These are phyloP conservation scores for Pholiota microspora DNA, from an alignment of 768 basidiomycete species.

Conservation along the genomic window DNA sequence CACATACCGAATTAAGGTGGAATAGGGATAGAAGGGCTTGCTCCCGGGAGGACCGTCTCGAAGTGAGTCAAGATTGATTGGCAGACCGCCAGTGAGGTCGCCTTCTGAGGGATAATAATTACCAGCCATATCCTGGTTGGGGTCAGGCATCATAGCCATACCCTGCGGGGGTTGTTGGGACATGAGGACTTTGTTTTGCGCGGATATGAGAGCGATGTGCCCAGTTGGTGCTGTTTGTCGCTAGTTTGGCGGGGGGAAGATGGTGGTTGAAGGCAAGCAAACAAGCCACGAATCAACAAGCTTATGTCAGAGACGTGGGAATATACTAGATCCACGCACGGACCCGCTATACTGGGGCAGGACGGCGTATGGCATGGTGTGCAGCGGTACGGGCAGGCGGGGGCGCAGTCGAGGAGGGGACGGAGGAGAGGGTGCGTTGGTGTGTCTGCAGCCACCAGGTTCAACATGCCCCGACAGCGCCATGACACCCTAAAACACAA, in stretches of 20 bases:
- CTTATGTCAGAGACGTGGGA: slow-evolving; percentile 62
- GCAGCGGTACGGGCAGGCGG: slow-evolving; percentile 23
- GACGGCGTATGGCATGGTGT: slow-evolving; percentile 11
- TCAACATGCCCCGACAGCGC: slow-evolving; percentile 64
- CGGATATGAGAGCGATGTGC: slow-evolving; percentile 17
- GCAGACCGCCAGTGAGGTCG: slow-evolving; percentile 80
- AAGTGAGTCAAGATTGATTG: slow-evolving; percentile 84
- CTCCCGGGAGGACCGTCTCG: slow-evolving; percentile 86
- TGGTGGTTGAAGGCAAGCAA: slow-evolving; percentile 46
- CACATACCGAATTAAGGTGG: slow-evolving; percentile 82
- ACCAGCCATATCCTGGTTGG: slow-evolving; percentile 47
- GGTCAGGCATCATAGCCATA: slow-evolving; percentile 64
- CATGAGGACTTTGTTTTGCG: slow-evolving; percentile 37
- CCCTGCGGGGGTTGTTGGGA: slow-evolving; percentile 55
- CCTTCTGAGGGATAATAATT: slow-evolving; percentile 74
- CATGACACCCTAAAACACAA: slow-evolving; percentile 78
- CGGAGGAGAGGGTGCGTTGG: slow-evolving; percentile 34
- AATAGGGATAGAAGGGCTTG: slow-evolving; percentile 91
- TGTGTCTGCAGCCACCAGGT: slow-evolving; percentile 51
- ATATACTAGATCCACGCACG: slow-evolving; percentile 53
- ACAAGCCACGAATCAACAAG: slow-evolving; percentile 41
- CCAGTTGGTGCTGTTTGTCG: slow-evolving; percentile 32
- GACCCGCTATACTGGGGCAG: slow-evolving; percentile 35
- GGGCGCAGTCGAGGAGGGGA: slow-evolving; percentile 28
- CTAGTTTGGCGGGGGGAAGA: slow-evolving; percentile 38